Conservation (phyloP, 1,139 yeast species). For the Citeromyces siamensis region DNA sequence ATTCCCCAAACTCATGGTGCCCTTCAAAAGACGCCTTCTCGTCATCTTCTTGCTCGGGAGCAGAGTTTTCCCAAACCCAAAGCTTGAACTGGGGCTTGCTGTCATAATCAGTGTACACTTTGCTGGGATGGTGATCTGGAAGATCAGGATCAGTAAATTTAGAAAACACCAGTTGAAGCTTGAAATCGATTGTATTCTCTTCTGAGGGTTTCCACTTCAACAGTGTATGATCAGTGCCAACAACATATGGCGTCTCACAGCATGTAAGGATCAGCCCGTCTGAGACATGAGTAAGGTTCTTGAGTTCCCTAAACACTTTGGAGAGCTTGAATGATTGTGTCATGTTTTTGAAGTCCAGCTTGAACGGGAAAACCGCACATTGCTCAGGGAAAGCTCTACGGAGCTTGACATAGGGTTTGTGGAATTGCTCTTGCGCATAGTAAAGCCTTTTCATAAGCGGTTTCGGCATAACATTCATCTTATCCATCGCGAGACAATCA, state of each 20-base stretch:
- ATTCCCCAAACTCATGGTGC: conserved; percentile 56
- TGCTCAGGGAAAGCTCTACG: conserved; percentile 60
- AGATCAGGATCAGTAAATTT: conserved; percentile 54
- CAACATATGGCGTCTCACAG: conserved; percentile 73
- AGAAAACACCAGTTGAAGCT: conserved; percentile 57
- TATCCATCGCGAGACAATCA: conserved; percentile 82
- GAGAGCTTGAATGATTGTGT: conserved; percentile 68
- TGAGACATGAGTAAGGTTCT: conserved; percentile 71
- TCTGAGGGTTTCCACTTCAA: conserved; percentile 97
- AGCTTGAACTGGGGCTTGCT: conserved; percentile 58
- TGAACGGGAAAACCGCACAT: conserved; percentile 72
- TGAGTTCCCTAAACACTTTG: conserved; percentile 64
- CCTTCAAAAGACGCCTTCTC: conserved; percentile 19
- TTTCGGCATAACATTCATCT: conserved; percentile 54
- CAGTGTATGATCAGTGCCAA: conserved; percentile 75
- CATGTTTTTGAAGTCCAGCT: conserved; percentile 80
- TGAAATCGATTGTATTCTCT: conserved; percentile 88
- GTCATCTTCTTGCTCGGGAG: conserved; percentile 7
- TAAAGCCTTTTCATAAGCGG: conserved; percentile 76
- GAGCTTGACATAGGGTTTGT: conserved; percentile 67
- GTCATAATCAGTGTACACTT: conserved; percentile 73
- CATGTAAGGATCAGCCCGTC: conserved; percentile 95
- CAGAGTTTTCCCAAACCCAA: conserved; percentile 51
- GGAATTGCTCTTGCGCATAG: conserved; percentile 71
- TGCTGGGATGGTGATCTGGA: conserved; percentile 57